Evolutionary conservation across 805 yeast species (phyloP).

Genomic region (Ogataea salicorniae): DNA sequence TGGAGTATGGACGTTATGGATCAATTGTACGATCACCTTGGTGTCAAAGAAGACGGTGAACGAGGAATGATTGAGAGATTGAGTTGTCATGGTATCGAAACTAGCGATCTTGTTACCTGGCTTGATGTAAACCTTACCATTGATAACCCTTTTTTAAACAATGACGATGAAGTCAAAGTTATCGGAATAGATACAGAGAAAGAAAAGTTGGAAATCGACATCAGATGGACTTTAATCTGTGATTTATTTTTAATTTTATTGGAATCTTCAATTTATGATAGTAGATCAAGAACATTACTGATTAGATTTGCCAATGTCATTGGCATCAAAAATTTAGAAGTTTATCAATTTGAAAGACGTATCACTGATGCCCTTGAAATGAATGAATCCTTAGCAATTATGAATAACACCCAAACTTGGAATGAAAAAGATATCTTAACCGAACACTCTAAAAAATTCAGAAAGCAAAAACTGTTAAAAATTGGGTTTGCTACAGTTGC

Average conservation of each 20-base stretch:
- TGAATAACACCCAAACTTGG: conserved; percentile 50
- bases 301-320: conserved; percentile 60
- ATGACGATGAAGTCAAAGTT: conserved; percentile 10
- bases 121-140: conserved; percentile 37
- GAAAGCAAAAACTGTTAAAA: conserved; percentile 67
- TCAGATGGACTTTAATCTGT: conserved; percentile 91
- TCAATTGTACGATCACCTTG: conserved; percentile 75
- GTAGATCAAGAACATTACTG: conserved; percentile 81
- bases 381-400: conserved; percentile 41
- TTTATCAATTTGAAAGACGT: conserved; percentile 84
- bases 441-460: conserved; percentile 61
- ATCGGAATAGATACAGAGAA: conserved; percentile 26
- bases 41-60: conserved; percentile 63
- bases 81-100: conserved; percentile 76
- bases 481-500: conserved; percentile 95
- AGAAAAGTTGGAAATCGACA: conserved; percentile 55
- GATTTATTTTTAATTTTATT: conserved; percentile 78
- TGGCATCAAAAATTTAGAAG: conserved; percentile 57
- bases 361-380: conserved; percentile 87
- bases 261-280: conserved; percentile 81
- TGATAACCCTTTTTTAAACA: conserved; percentile 42
- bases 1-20: conserved; percentile 78
- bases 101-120: conserved; percentile 65
- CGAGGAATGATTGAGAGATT: conserved; percentile 81
- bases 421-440: conserved; percentile 66